Base-by-base conservation (phyloP, 192 early-diverging fungal genomes). In the Umbelopsis isabellina region DNA sequence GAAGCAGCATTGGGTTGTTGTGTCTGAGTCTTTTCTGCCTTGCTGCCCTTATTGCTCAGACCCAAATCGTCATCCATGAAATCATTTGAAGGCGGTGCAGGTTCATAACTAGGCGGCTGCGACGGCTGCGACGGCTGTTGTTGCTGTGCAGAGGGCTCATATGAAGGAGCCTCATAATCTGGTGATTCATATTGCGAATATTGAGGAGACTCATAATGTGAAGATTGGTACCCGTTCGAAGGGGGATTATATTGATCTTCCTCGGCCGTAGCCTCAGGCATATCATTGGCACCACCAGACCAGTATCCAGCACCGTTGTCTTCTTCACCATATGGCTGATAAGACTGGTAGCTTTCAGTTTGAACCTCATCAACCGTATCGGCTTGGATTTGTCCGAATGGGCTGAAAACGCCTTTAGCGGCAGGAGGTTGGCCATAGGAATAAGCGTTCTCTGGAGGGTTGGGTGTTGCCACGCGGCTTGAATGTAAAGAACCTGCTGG, bases 51-150 rank as follows among this genome's bases (percentile, higher is more conserved):
- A 73, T 90, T 90, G 21, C 89, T 89, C 46, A 90, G 73, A 41
- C 89, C 89, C 27, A 90, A 75, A 70, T 83, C 84, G 61, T 88
- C 91, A 21, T 89, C 85, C 7, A 88, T 83, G 16, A 82, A 80
- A 21, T 74, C 37, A 68, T 66, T 73, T 20, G 66, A 67, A 46
- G 68, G 69, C 41, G 55, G 50, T 30, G 25, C 78, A 12, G 45
- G 22, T 74, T 6, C 48, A 33, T 23, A 58, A 45, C 52, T 77
- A 72, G 37, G 51, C 72, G 46, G 70, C 66, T 58, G 74, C 37
- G n/a, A 58, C 5, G 23, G 27, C n/a, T n/a, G 55, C 23, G 6
- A 16, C 27, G 27, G 69, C 15, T 64, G 33, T 20, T 64, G 41
- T 1, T 6, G 27, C n/a, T 58, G n/a, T 27, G 16, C 25, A 7